Base-by-base conservation (phyloP, 1,139 yeast genomes). In the Protomyces inouyei region DNA sequence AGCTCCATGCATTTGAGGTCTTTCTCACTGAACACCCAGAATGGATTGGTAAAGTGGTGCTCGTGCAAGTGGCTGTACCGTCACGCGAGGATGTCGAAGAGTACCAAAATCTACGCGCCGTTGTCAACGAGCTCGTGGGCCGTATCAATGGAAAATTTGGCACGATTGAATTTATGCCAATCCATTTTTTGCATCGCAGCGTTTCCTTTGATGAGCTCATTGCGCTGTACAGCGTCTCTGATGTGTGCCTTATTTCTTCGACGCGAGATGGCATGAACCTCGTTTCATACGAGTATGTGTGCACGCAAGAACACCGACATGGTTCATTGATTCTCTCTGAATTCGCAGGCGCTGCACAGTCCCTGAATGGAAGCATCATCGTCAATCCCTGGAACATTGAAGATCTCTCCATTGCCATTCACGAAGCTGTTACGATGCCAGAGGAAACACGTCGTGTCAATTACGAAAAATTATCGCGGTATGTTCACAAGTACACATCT, bases 301-400 rank as follows among this genome's bases (percentile, higher is more conserved):
- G 98, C 0, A 92, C 98, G 73, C 99, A 93, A 75, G 84, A 88
- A 70, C 86, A 86, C 59, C 85, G 85, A 67, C 87, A 90, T 69
- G 99, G 99, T 8, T 85, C 90, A 2, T 80, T 93, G 70, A 87
- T 93, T 59, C 77, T 93, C 67, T 86, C 95, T 56, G 99, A 93
- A 76, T 93, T 93, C 77, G 95, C 98, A 0, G 99, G 99, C 57
- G 98, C 98, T n/a, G 98, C 98, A 0, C 99, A 93, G 76, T 87
- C 95, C 0, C 79, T 93, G 68, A 93, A 93, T 73, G 98, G 99
- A 32, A 91, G 97, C 0, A 76, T 93, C 25, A 85, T 93, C 67
- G 96, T 93, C 38, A 93, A 93, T 73, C 99, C 99, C 2, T 93
- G 99, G 99, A 93, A 92, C 75, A 92, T 93, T 18, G 98, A 95